phyloP scores from a whole-genome alignment of 2,329 filamentous ascomycete species.

The Cytospora chrysosperma region DNA sequence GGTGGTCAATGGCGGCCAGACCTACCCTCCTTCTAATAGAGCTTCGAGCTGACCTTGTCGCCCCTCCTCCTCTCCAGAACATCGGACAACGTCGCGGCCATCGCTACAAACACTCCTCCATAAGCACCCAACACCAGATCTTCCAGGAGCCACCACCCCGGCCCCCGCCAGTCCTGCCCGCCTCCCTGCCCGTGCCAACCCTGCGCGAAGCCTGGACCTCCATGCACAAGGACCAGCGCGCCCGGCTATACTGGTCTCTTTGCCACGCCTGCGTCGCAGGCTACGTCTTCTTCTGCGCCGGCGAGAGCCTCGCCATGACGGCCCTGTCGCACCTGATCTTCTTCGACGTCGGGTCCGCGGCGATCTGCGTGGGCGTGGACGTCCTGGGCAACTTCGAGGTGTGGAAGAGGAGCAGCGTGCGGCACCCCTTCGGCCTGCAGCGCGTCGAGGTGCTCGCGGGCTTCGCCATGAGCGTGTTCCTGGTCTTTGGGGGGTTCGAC shows the following conservation, averaged over 20 bases:
- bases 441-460: conserved; percentile 91
- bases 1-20: too few species aligned
- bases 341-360: conserved; percentile 90
- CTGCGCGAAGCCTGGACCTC: conserved; percentile 82
- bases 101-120: conserved; percentile 95
- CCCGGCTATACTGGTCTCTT: conserved; percentile 82
- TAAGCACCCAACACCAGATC: conserved; percentile 86
- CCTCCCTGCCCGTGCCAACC: conserved; percentile 89
- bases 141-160: conserved; percentile 88
- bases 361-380: conserved; percentile 88
- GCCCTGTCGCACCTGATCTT: conserved; percentile 90
- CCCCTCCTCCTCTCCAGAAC: conserved; percentile 57
- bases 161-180: conserved; percentile 83
- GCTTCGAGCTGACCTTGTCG: conserved; percentile 13
- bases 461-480: conserved; percentile 91
- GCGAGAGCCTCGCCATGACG: conserved; percentile 85
- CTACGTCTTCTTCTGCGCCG: conserved; percentile 81
- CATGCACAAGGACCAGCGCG: conserved; percentile 85
- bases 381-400: conserved; percentile 96
- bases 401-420: conserved; percentile 88
- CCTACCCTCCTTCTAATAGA: not conserved
- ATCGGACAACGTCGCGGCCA: conserved; percentile 91
- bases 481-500: conserved; percentile 97
- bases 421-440: conserved; percentile 91
- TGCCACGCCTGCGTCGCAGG: conserved; percentile 82